These are phyloP conservation scores for Austroboletus niveus DNA, from an alignment of 1,284 basidiomycete genomes.

Conservation along the genomic window DNA sequence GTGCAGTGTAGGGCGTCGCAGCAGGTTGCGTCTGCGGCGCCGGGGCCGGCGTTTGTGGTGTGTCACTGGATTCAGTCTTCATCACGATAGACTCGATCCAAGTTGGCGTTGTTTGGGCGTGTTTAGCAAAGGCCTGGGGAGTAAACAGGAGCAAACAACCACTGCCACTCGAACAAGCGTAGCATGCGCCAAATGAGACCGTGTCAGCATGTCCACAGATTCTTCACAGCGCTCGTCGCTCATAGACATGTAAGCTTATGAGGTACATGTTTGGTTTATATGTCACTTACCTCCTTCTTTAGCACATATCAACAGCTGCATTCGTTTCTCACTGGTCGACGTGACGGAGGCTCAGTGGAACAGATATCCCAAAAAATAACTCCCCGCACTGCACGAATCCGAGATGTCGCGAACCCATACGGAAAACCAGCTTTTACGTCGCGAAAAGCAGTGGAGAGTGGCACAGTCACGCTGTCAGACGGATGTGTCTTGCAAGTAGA, in stretches of 20 bases:
- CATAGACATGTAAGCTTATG: slow-evolving; percentile 44
- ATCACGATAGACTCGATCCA: slow-evolving; percentile 14
- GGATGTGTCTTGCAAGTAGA: slow-evolving; percentile 60
- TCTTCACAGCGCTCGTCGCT: slow-evolving; percentile 46
- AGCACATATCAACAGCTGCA: slow-evolving; percentile 71
- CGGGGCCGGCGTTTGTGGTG: slow-evolving; percentile 32
- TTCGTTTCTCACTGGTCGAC: slow-evolving; percentile 53
- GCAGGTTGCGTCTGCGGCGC: slow-evolving; percentile 25
- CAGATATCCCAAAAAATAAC: slow-evolving; percentile 58
- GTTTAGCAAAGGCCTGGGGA: slow-evolving; percentile 26
- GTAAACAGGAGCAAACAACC: slow-evolving; percentile 26
- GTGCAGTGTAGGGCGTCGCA: slow-evolving; percentile 31
- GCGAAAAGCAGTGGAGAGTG: slow-evolving; percentile 61
- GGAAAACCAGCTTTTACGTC: slow-evolving; percentile 67
- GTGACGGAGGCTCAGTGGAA: slow-evolving; percentile 53
- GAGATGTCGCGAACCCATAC: slow-evolving; percentile 57
- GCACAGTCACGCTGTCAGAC: slow-evolving; percentile 63
- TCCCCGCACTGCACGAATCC: slow-evolving; percentile 55
- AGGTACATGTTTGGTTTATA: background rate
- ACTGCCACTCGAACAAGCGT: slow-evolving; percentile 6
- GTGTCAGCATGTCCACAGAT: slow-evolving; percentile 41
- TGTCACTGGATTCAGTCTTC: slow-evolving; percentile 36
- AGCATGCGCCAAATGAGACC: background rate
- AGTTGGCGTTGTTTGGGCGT: slow-evolving; percentile 16
- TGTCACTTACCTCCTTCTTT: slow-evolving; percentile 2